These are phyloP conservation scores for Fusarium temperatum DNA, from an alignment of 2,329 filamentous ascomycete species.

Conservation along the genomic window DNA sequence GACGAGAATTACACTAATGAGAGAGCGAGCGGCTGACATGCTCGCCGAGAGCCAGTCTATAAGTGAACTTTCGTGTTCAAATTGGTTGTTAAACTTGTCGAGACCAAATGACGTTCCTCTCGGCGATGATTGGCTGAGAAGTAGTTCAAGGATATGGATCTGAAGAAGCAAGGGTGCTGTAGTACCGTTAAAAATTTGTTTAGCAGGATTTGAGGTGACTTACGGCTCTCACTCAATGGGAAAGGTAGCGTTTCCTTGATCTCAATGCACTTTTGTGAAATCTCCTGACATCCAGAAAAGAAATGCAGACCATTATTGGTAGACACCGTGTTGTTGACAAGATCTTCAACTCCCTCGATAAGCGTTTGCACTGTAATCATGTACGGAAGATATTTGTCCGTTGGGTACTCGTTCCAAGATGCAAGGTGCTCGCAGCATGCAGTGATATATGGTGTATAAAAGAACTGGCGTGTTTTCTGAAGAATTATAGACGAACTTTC, in stretches of 20 bases:
- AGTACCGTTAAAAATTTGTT: too few species aligned
- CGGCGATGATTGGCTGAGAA: slow-evolving; percentile 42
- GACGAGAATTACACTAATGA: slow-evolving; percentile 35
- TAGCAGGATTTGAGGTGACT: too few species aligned
- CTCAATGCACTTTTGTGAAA: slow-evolving; percentile 1
- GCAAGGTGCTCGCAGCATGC: slow-evolving; percentile 40
- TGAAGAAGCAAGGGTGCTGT: slow-evolving; percentile 30
- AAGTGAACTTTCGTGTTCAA: slow-evolving; percentile 8
- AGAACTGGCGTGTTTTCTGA: slow-evolving; percentile 43
- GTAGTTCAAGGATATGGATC: slow-evolving; percentile 40
- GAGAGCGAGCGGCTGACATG: slow-evolving; percentile 40
- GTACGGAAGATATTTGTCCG: slow-evolving; percentile 40
- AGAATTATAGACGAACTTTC: slow-evolving; percentile 43
- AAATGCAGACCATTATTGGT: background rate
- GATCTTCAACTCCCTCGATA: slow-evolving; percentile 40
- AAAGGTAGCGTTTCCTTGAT: slow-evolving; percentile 40
- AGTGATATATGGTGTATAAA: slow-evolving; percentile 34
- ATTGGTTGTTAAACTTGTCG: slow-evolving; percentile 28
- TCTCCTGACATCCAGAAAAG: slow-evolving; percentile 5
- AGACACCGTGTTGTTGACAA: background rate
- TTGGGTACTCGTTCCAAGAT: slow-evolving; percentile 5
- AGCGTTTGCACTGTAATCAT: slow-evolving; percentile 41
- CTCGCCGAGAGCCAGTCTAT: slow-evolving; percentile 43
- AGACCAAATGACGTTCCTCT: slow-evolving; percentile 40
- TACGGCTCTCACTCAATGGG: slow-evolving; percentile 43